Base-by-base conservation (phyloP, 2,329 filamentous ascomycete genomes). In the Lecanicillium sp. region DNA sequence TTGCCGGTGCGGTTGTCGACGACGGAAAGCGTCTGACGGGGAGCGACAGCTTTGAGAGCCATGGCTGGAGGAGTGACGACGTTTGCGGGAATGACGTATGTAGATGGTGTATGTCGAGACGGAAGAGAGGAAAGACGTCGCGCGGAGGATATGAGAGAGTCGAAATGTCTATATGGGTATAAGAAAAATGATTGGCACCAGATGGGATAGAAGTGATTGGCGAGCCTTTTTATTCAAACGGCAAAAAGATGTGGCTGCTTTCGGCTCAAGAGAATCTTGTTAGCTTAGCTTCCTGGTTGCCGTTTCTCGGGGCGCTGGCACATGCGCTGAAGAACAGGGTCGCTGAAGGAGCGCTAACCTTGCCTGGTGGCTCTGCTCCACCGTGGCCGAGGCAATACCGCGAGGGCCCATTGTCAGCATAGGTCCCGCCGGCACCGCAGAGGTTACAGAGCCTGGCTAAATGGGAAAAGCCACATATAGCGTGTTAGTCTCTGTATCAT, bases 1-100 rank as follows among this genome's bases (percentile, higher is more conserved):
- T 70, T 66, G 45, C 68, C 69, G 3, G 72, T 75, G 49, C 73
- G 70, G 61, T 75, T 75, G 56, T 76, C 73, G 29, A 69, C 60
- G 20, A 73, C 69, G 14, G 70, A 72, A 52, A 73, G 58, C 33
- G 64, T 61, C 54, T 62, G 57, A 20, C 57, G 57, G 11, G 58
- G 46, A 10, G 44, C 52, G 27, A 24, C 38, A 15, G 53, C 53
- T 27, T 38, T 53, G 48, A 52, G 36, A 20, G 44, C 41, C 44
- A 48, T 47, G 36, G 44, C 36, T 14, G 23, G 14, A 7, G 17
- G 5, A 15, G 21, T 17, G 17, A 20, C 5, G 20, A 6, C 9
- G 2, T 11, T 15, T 29, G 11, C 10, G 4, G 4, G 15, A 23
- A 23, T 8, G 21, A 21, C n/a, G 17, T n/a, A 11, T 20, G 26